Conservation (phyloP, 805 yeast genomes). For the Yarrowia sp. region DNA sequence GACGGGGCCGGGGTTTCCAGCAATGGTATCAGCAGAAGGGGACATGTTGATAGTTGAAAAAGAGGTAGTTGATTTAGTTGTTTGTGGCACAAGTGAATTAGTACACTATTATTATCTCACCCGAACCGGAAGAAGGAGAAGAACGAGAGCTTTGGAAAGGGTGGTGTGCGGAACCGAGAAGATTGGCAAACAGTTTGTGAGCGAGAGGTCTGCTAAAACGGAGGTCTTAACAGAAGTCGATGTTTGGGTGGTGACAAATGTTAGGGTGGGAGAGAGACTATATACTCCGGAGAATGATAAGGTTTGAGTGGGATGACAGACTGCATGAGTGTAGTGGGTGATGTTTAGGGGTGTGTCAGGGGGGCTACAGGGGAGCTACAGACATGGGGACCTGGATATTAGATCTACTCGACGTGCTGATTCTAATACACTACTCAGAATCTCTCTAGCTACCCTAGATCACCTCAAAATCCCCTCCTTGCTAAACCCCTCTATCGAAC, state of each 20-base stretch:
- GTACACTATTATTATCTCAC: constrained; percentile 40
- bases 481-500: neutral
- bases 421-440: neutral
- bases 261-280: neutral
- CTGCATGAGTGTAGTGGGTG: neutral
- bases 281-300: neutral
- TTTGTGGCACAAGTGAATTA: constrained; percentile 21
- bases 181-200: constrained; percentile 44
- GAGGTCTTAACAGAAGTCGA: constrained; percentile 18
- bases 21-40: constrained; percentile 34
- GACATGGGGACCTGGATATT: neutral
- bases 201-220: constrained; percentile 6
- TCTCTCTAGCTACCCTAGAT: neutral
- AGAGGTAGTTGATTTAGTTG: constrained; percentile 18
- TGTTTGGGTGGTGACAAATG: neutral
- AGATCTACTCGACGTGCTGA: too few species aligned
- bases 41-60: constrained; percentile 34
- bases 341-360: neutral
- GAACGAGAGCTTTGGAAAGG: constrained; percentile 45
- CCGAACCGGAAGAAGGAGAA: constrained; percentile 42
- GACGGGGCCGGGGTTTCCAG: constrained; percentile 37
- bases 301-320: neutral
- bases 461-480: neutral
- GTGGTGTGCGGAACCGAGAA: constrained; percentile 45
- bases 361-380: neutral